Evolutionary conservation across 352 stramenopile species (phyloP).

Genomic region (Globisporangium spiculum): DNA sequence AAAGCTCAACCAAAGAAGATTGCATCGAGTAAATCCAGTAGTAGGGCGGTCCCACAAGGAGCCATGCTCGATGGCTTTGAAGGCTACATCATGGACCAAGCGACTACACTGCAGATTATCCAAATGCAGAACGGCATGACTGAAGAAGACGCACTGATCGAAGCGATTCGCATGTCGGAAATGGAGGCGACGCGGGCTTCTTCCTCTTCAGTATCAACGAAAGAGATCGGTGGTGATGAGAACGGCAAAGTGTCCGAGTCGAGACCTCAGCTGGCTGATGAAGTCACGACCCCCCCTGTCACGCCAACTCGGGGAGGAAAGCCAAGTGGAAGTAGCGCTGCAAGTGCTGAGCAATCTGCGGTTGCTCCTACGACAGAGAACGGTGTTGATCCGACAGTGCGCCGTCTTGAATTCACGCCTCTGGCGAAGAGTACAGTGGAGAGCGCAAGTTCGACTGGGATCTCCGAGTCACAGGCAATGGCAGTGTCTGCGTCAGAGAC

Average conservation of each 20-base stretch:
- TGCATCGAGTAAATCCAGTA: neutral
- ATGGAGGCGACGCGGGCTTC: conserved; percentile 13
- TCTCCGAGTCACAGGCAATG: neutral
- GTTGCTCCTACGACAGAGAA: neutral
- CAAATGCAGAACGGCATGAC: conserved; percentile 71
- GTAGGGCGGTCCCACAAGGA: neutral
- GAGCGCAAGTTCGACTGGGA: neutral
- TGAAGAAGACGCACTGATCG: conserved; percentile 62
- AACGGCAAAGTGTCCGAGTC: no score
- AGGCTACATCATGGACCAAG: conserved; percentile 30
- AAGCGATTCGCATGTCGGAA: conserved; percentile 66
- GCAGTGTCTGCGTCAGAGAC: no score
- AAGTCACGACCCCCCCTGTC: neutral
- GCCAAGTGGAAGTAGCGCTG: neutral
- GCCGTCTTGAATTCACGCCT: neutral
- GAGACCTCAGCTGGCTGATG: neutral
- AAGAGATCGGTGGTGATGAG: neutral
- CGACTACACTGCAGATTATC: conserved; percentile 41
- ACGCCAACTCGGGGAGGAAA: neutral
- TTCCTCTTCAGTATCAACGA: neutral
- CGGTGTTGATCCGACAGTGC: neutral
- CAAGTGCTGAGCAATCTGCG: neutral
- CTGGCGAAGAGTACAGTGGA: neutral
- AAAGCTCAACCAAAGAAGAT: conserved; percentile 9
- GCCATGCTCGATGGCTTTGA: neutral